Percentiles rank a stretch among this genome's conserved stretches.
phyloP scores from a whole-genome alignment of 805 yeast genomes.

The Zygotorulaspora chibaensis region DNA sequence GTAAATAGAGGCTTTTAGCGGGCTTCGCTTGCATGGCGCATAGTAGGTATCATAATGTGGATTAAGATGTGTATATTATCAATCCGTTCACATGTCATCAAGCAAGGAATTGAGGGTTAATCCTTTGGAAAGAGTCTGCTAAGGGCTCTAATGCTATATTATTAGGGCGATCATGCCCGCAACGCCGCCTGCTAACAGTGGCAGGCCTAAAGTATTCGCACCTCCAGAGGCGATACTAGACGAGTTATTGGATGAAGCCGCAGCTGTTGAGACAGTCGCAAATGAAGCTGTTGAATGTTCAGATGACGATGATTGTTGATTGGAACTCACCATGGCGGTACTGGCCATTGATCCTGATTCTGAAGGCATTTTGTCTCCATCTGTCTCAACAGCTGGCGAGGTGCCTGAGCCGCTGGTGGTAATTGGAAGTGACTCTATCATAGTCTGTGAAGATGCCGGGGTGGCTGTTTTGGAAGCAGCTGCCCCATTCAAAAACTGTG shows the following conservation, averaged over 20 bases:
- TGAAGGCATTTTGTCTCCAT: no score
- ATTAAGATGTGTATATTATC: background rate
- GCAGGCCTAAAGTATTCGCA: conserved; percentile 7
- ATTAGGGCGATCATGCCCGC: conserved; percentile 10
- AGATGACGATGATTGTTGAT: background rate
- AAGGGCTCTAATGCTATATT: conserved; percentile 2
- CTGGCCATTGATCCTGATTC: no score
- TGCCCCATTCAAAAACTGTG: conserved; percentile 13
- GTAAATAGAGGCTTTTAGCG: no score
- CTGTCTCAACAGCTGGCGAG: background rate
- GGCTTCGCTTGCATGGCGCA: no score
- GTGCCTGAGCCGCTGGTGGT: background rate
- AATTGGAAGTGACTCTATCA: background rate
- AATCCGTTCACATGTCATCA: background rate
- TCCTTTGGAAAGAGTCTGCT: background rate
- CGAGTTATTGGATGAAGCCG: background rate
- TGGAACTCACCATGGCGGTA: no score
- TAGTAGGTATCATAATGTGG: no score
- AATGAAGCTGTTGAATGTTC: background rate
- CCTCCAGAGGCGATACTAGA: conserved; percentile 11
- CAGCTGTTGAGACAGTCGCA: background rate
- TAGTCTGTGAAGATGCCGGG: background rate
- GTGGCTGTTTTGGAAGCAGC: background rate
- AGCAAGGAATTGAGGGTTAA: no score
- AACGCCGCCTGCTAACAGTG: conserved; percentile 11